Evolutionary conservation across 169 alveolate genomes (phyloP).

Genomic region (Cyclospora cayetanensis): DNA sequence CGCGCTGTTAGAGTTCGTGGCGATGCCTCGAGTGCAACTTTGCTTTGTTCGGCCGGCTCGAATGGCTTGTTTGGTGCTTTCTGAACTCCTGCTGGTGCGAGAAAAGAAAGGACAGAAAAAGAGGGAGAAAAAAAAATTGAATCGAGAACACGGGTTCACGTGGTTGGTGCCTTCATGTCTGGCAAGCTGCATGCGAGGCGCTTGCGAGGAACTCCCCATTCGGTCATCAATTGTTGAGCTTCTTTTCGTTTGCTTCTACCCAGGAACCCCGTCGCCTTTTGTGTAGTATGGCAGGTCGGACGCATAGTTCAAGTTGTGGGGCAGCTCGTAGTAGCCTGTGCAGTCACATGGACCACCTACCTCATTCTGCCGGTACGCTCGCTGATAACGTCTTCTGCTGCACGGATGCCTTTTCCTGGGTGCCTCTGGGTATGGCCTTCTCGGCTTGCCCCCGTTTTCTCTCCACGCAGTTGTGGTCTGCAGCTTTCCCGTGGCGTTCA

Average conservation of each 20-base stretch:
- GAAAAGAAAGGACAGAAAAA: background rate
- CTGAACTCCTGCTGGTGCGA: too few species aligned
- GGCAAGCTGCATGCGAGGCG: background rate
- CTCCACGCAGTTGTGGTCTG: too few species aligned
- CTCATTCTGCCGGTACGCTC: constrained; percentile 21
- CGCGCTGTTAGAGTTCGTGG: too few species aligned
- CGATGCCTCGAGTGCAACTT: too few species aligned
- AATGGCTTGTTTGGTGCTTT: too few species aligned
- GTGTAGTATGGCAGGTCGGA: constrained; percentile 53
- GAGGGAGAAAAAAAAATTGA: background rate
- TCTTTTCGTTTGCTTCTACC: background rate
- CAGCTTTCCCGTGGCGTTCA: too few species aligned
- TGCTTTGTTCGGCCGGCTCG: too few species aligned
- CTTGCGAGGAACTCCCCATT: too few species aligned
- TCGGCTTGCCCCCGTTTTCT: too few species aligned
- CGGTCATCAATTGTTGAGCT: background rate
- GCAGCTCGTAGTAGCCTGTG: background rate
- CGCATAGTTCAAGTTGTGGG: constrained; percentile 17
- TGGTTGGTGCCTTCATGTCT: background rate
- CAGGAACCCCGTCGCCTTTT: constrained; percentile 33
- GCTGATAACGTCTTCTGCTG: too few species aligned
- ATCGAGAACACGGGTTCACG: background rate
- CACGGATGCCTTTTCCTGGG: too few species aligned
- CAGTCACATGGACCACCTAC: constrained; percentile 27
- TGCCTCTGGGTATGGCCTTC: too few species aligned